Evolutionary conservation across 352 stramenopile species (phyloP), one percentile per base, ranked within the genome.

Genomic region (Phytophthora rubi): DNA sequence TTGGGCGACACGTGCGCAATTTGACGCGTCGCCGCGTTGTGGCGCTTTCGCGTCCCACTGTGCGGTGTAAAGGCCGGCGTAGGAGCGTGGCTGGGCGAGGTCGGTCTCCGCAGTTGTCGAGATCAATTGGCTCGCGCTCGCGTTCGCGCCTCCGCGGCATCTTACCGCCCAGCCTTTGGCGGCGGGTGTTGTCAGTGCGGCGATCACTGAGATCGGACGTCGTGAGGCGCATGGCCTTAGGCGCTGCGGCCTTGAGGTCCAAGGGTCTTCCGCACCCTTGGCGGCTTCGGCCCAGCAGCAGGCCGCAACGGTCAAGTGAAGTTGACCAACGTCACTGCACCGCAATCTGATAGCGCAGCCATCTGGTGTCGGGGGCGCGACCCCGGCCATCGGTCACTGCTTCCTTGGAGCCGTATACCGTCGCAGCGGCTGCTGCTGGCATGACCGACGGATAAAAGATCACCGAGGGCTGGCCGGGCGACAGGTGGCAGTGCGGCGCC

Each of bases 1-100:
- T 81, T 81, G 74, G 69, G 23, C 39, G 39, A 47, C 12, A 6
- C 39, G 39, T 10, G 16, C 33, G 13, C 26, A 48, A 48, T 16
- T 16, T 55, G 53, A 53, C 21, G 33, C 35, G 61, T 79, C 55
- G 68, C 56, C 12, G 32, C 56, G 61, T 75, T 68, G 69, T 70
- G 33, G 37, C 51, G 39, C 39, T n/a, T 18, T 18, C 13, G 39
- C 13, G 15, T 47, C 39, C 39, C 39, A 47, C 39, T 47, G 39
- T 47, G 39, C 13, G 15, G 47, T 2, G 52, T 71, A 66, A 71
- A 67, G 63, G 21, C 51, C 15, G 35, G 65, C 33, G 68, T 68
- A 75, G 52, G 52, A 68, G 63, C 62, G 57, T 59, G 62, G 56
- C 62, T 68, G 26, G 48, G 48, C 32, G 21, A 44, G 56, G 28